A percentile compares a stretch with the other conserved stretches of the same genome.
phyloP scores from a whole-genome alignment of 2,329 filamentous ascomycete genomes.

The Neocucurbitaria cava region DNA sequence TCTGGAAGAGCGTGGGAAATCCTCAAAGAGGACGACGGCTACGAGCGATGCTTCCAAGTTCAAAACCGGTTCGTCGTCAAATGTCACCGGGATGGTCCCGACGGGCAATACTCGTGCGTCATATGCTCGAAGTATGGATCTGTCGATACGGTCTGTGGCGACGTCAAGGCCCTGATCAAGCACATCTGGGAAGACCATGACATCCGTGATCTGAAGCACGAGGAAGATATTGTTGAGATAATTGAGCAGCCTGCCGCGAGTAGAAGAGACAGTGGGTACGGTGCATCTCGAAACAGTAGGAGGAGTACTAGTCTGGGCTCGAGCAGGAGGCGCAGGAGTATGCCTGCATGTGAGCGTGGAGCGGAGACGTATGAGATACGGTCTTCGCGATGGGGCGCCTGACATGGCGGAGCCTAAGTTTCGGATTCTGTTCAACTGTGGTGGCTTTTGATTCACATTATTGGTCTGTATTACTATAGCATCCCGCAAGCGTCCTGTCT shows the following conservation, averaged over 20 bases:
- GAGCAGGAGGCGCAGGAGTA: constrained; percentile 20
- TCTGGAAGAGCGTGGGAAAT: constrained; percentile 47
- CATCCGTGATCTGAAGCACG: constrained; percentile 36
- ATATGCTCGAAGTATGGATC: constrained; percentile 35
- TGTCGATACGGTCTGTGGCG: constrained; percentile 44
- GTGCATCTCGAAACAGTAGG: constrained; percentile 24
- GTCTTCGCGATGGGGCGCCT: constrained; percentile 20
- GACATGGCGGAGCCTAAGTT: neutral
- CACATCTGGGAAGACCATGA: constrained; percentile 46
- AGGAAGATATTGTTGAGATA: constrained; percentile 42
- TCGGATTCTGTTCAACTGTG: neutral
- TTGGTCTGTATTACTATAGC: neutral
- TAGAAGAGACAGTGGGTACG: constrained; percentile 35
- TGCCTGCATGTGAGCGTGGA: constrained; percentile 31
- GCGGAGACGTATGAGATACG: constrained; percentile 33
- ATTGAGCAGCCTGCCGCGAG: constrained; percentile 27
- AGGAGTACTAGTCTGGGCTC: constrained; percentile 38
- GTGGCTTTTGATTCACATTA: neutral
- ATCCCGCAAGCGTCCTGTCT: neutral
- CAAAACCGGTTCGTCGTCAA: constrained; percentile 48
- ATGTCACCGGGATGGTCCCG: constrained; percentile 40
- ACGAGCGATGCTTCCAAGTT: constrained; percentile 42
- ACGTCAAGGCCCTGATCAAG: constrained; percentile 45
- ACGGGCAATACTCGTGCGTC: constrained; percentile 45
- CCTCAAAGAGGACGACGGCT: constrained; percentile 37